phyloP scores from a whole-genome alignment of 2,329 filamentous ascomycete genomes.

The Metarhizium guizhouense region DNA sequence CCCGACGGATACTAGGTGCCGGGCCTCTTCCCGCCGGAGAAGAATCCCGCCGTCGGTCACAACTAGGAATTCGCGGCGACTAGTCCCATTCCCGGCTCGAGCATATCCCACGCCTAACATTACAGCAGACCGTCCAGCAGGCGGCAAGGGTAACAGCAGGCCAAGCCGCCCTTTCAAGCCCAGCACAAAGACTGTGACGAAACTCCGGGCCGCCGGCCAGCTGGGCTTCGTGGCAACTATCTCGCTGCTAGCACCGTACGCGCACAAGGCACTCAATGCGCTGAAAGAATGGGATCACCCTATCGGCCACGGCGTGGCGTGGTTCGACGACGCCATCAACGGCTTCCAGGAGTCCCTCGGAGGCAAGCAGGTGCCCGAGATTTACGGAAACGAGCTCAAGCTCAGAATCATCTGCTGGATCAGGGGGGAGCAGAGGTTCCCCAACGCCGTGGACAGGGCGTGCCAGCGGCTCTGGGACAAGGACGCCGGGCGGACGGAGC shows the following conservation, averaged over 20 bases:
- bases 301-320: not conserved
- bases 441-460: not conserved
- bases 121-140: too few relatives aligned
- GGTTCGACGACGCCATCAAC: constrained; percentile 2
- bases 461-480: not conserved
- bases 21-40: not conserved
- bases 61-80: not conserved
- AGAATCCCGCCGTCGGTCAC: not conserved
- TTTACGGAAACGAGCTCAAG: not conserved
- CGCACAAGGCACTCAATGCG: not conserved
- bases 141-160: too few relatives aligned
- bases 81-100: not conserved
- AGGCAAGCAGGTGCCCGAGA: not conserved
- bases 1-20: not conserved
- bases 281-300: constrained; percentile 2
- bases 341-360: constrained; percentile 1
- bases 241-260: too few relatives aligned
- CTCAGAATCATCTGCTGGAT: not conserved
- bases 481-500: not conserved
- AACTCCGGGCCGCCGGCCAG: too few relatives aligned
- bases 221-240: too few relatives aligned
- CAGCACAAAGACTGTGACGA: too few relatives aligned
- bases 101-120: too few relatives aligned
- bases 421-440: not conserved
- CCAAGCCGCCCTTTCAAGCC: too few relatives aligned